A percentile compares a stretch with the other conserved stretches of the same genome.
These are phyloP conservation scores for Fusarium redolens DNA, from an alignment of 2,329 filamentous ascomycete species.

Conservation along the genomic window DNA sequence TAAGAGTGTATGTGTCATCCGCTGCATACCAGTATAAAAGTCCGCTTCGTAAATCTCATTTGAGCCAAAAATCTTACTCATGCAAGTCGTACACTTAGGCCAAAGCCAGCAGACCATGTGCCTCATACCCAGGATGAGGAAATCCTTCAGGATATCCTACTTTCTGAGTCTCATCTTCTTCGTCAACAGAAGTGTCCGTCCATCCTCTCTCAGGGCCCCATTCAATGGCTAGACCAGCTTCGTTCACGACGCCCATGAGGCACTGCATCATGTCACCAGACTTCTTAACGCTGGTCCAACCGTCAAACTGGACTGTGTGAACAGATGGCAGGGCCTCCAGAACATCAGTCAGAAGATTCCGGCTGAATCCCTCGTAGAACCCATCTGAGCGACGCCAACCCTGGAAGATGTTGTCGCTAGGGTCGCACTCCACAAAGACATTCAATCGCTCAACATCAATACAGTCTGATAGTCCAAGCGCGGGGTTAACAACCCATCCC, in stretches of 20 bases:
- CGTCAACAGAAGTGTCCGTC: constrained; percentile 61
- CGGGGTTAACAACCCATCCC: constrained; percentile 75
- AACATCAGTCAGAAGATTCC: constrained; percentile 66
- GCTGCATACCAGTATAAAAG: constrained; percentile 11
- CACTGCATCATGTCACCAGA: constrained; percentile 72
- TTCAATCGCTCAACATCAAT: constrained; percentile 67
- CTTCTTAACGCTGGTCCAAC: constrained; percentile 72
- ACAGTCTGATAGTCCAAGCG: constrained; percentile 73
- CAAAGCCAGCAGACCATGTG: constrained; percentile 13
- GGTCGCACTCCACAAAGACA: constrained; percentile 79
- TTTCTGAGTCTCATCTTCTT: background rate
- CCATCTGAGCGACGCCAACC: constrained; percentile 74
- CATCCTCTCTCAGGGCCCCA: constrained; percentile 78
- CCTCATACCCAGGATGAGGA: constrained; percentile 26
- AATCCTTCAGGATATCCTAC: constrained; percentile 19
- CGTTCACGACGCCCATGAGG: constrained; percentile 64
- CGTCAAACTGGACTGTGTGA: constrained; percentile 75
- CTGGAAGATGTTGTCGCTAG: constrained; percentile 73
- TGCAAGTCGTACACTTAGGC: constrained; percentile 14
- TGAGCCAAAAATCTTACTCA: background rate
- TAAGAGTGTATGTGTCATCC: constrained; percentile 27
- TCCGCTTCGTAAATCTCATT: constrained; percentile 38
- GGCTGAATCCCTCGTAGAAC: constrained; percentile 77
- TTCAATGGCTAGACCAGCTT: constrained; percentile 63
- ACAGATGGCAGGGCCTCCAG: constrained; percentile 68